Evolutionary conservation across 2,329 filamentous ascomycete genomes (phyloP).

Genomic region (Paraconiothyrium sp.): DNA sequence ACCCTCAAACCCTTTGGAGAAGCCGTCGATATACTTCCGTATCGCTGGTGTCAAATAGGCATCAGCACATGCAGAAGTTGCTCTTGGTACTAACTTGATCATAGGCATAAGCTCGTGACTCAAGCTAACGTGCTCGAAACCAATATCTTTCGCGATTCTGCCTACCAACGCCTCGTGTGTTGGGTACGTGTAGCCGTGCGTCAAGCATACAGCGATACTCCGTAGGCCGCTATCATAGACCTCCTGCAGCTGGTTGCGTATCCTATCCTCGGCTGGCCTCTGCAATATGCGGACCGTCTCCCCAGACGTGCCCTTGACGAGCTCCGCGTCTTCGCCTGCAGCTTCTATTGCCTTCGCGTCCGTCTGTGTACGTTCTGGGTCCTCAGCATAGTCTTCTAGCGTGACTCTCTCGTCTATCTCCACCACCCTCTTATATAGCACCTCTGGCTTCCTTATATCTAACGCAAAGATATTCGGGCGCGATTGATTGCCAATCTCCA

Average conservation of each 20-base stretch:
- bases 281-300: constrained; percentile 77
- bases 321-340: constrained; percentile 57
- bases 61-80: constrained; percentile 80
- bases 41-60: constrained; percentile 83
- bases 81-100: constrained; percentile 82
- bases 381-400: constrained; percentile 89
- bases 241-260: constrained; percentile 69
- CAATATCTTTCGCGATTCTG: constrained; percentile 78
- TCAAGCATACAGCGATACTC: constrained; percentile 88
- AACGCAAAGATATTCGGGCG: constrained; percentile 91
- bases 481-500: constrained; percentile 90
- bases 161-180: constrained; percentile 84
- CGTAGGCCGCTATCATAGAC: constrained; percentile 76
- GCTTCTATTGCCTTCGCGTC: constrained; percentile 62
- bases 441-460: constrained; percentile 85
- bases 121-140: constrained; percentile 83
- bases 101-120: constrained; percentile 87
- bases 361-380: constrained; percentile 73
- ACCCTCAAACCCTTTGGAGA: constrained; percentile 81
- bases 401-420: constrained; percentile 93
- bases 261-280: constrained; percentile 66
- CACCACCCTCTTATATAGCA: constrained; percentile 84
- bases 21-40: constrained; percentile 79
- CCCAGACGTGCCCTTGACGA: constrained; percentile 77
- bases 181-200: constrained; percentile 93